Conservation (phyloP, 192 early-diverging fungal species). For the Entomortierella beljakovae region DNA sequence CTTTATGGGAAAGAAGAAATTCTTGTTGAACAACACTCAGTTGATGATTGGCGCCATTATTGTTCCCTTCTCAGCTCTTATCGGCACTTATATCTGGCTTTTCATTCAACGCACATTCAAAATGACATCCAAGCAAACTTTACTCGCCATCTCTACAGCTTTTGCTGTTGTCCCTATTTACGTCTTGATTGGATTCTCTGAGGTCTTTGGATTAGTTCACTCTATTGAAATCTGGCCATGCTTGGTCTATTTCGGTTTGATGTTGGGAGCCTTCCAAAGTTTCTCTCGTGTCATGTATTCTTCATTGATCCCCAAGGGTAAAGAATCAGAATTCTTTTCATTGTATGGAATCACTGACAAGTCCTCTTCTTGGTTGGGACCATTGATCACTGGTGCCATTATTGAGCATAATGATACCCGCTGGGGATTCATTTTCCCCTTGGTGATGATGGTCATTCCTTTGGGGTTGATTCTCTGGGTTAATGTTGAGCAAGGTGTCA, state of each 20-base stretch:
- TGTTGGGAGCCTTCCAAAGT: slow-evolving; percentile 67
- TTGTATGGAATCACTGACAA: slow-evolving; percentile 80
- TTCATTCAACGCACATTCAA: slow-evolving; percentile 63
- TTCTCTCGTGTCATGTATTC: slow-evolving; percentile 73
- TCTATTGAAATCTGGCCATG: slow-evolving; percentile 67
- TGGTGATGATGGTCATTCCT: slow-evolving; percentile 65
- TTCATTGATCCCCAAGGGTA: slow-evolving; percentile 72
- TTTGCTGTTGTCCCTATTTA: slow-evolving; percentile 70
- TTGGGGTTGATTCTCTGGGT: slow-evolving; percentile 63
- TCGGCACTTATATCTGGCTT: slow-evolving; percentile 69
- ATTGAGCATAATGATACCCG: slow-evolving; percentile 65
- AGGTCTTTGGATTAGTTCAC: slow-evolving; percentile 63
- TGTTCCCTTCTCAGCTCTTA: slow-evolving; percentile 63
- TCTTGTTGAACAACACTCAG: slow-evolving; percentile 59
- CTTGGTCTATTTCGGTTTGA: slow-evolving; percentile 69
- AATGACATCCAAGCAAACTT: slow-evolving; percentile 60
- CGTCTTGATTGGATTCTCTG: slow-evolving; percentile 70
- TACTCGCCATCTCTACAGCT: slow-evolving; percentile 62
- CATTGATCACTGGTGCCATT: slow-evolving; percentile 76
- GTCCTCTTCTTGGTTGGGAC: slow-evolving; percentile 79
- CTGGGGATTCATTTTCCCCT: slow-evolving; percentile 66
- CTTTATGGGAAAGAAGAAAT: slow-evolving; percentile 67
- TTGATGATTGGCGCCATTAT: slow-evolving; percentile 68
- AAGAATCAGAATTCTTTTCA: slow-evolving; percentile 77
- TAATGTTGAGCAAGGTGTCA: slow-evolving; percentile 67